Conservation (phyloP, 768 basidiomycete species). For the Termitomyces sp. region DNA sequence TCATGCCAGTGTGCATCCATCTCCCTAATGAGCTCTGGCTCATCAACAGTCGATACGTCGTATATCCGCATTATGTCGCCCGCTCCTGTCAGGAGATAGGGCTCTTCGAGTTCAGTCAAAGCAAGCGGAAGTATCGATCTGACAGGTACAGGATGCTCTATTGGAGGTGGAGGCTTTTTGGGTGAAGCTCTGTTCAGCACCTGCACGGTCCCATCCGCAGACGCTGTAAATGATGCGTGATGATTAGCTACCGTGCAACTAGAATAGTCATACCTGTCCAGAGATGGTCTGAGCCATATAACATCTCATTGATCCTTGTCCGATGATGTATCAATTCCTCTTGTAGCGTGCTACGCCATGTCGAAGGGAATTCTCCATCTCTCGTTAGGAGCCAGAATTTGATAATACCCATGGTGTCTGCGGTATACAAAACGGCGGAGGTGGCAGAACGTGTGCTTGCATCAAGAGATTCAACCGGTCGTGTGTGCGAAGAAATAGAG, state of each 20-base stretch:
- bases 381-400: slow-evolving; percentile 70
- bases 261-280: slow-evolving; percentile 69
- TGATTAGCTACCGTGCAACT: not conserved
- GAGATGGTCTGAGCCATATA: slow-evolving; percentile 60
- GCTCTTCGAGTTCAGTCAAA: slow-evolving; percentile 57
- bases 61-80: slow-evolving; percentile 82
- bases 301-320: slow-evolving; percentile 75
- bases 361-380: slow-evolving; percentile 26
- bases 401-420: slow-evolving; percentile 89
- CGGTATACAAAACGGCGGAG: slow-evolving; percentile 63
- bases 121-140: slow-evolving; percentile 67
- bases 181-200: slow-evolving; percentile 40
- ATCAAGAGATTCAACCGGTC: slow-evolving; percentile 79
- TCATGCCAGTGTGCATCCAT: slow-evolving; percentile 91
- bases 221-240: slow-evolving; percentile 46
- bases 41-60: slow-evolving; percentile 63
- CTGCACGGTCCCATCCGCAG: slow-evolving; percentile 81
- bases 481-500: slow-evolving; percentile 77
- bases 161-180: slow-evolving; percentile 41
- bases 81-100: slow-evolving; percentile 75
- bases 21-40: slow-evolving; percentile 65
- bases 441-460: slow-evolving; percentile 42
- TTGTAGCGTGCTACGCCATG: slow-evolving; percentile 46
- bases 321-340: slow-evolving; percentile 69
- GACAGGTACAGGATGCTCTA: slow-evolving; percentile 58